phyloP scores from a whole-genome alignment of 225 moss, liverwort and hornwort species.

The Physcomitrellopsis africana region DNA sequence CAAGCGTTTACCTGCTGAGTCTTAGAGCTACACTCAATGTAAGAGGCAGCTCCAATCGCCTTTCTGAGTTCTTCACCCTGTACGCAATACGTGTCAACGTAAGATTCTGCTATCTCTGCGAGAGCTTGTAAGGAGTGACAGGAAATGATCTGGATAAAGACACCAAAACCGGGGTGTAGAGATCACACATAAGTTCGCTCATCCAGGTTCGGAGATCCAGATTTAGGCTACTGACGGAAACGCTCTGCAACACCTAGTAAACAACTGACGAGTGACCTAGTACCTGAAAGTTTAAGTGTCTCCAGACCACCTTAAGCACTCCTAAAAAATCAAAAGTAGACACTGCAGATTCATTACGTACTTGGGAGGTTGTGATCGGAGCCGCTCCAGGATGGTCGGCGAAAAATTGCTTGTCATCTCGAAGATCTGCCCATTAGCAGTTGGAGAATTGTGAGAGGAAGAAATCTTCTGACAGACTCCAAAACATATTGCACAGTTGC shows the following conservation, averaged over 20 bases:
- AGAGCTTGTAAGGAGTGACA: conserved; percentile 18
- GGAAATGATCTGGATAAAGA: neutral
- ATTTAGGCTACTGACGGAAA: too few relatives aligned
- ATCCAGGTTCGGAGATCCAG: too few relatives aligned
- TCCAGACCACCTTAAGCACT: neutral
- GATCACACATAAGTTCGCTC: too few relatives aligned
- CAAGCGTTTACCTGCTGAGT: conserved; percentile 81
- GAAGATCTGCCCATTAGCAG: conserved; percentile 71
- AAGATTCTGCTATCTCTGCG: conserved; percentile 28
- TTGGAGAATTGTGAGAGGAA: neutral
- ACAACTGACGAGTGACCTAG: too few relatives aligned
- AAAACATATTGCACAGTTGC: neutral
- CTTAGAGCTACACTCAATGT: conserved; percentile 99
- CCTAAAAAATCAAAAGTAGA: neutral
- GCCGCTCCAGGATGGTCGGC: conserved; percentile 96
- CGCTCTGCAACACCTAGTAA: too few relatives aligned
- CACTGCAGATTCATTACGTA: conserved; percentile 36
- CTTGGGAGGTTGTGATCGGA: conserved; percentile 90
- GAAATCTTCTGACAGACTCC: too few relatives aligned
- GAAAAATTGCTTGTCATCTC: conserved; percentile 99
- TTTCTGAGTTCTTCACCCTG: conserved; percentile 98
- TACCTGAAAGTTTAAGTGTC: too few relatives aligned
- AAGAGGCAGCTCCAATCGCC: conserved; percentile 91
- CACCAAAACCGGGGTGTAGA: too few relatives aligned
- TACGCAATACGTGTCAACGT: conserved; percentile 28